These are phyloP conservation scores for Athelia psychrophila DNA, from an alignment of 1,284 basidiomycete species.

Conservation along the genomic window DNA sequence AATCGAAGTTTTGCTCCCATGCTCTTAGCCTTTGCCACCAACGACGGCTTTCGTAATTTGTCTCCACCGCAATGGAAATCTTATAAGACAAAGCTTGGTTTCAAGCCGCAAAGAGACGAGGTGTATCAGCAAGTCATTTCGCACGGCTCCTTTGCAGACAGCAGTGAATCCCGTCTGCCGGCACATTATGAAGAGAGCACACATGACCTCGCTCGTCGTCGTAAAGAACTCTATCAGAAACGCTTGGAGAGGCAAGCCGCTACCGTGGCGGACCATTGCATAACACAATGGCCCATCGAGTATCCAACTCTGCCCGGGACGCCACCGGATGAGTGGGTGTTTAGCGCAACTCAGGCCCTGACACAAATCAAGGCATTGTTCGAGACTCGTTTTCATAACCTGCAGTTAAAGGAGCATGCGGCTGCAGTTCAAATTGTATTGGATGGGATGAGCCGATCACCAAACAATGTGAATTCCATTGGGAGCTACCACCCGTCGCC, in stretches of 20 bases:
- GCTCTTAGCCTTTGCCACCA: constrained; percentile 30
- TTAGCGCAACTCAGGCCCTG: constrained; percentile 6
- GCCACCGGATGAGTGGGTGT: background rate
- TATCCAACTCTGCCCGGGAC: background rate
- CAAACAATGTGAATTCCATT: no score
- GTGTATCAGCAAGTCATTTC: constrained; percentile 2
- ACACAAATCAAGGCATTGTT: background rate
- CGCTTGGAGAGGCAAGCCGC: background rate
- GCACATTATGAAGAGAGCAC: background rate
- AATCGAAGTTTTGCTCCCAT: constrained; percentile 17
- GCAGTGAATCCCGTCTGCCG: constrained; percentile 17
- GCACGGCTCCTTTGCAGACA: background rate
- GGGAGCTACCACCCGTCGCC: no score
- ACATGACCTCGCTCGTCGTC: background rate
- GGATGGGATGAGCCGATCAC: background rate
- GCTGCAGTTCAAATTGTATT: background rate
- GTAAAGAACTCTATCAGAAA: background rate
- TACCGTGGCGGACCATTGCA: background rate
- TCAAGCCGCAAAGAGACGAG: constrained; percentile 3
- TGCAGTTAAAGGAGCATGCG: background rate
- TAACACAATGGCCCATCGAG: background rate
- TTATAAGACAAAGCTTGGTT: constrained; percentile 14
- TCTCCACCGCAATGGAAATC: constrained; percentile 8
- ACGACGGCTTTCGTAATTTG: constrained; percentile 10
- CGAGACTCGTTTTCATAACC: background rate